phyloP scores from a whole-genome alignment of 352 stramenopile genomes.

The Hyaloperonospora brassicae region DNA sequence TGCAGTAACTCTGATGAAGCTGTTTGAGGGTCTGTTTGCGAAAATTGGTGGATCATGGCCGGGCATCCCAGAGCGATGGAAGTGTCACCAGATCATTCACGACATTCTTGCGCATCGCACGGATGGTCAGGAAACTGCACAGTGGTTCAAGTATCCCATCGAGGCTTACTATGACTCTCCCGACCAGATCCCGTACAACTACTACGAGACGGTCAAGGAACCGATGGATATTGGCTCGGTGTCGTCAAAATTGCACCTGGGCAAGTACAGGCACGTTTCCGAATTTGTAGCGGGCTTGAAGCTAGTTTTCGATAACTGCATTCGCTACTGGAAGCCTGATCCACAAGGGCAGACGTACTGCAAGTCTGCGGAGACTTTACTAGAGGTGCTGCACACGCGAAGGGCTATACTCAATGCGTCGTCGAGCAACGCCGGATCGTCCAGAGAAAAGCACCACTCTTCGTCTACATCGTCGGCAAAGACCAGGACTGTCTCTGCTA shows the following conservation, averaged over 20 bases:
- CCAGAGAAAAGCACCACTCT: conserved; percentile 38
- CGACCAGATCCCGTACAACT: conserved; percentile 77
- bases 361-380: conserved; percentile 56
- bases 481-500: conserved; percentile 13
- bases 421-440: conserved; percentile 17
- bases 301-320: conserved; percentile 83
- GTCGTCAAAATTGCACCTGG: conserved; percentile 58
- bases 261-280: conserved; percentile 46
- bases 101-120: conserved; percentile 68
- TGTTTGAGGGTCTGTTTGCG: conserved; percentile 67
- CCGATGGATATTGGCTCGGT: conserved; percentile 83
- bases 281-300: conserved; percentile 59
- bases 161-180: conserved; percentile 78
- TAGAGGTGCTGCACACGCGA: conserved; percentile 44
- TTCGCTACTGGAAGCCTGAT: conserved; percentile 71
- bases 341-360: conserved; percentile 75
- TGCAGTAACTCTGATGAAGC: conserved; percentile 75
- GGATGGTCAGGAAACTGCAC: conserved; percentile 66
- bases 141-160: conserved; percentile 86
- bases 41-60: conserved; percentile 64
- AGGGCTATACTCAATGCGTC: conserved; percentile 32
- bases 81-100: conserved; percentile 77
- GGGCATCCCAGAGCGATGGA: conserved; percentile 66
- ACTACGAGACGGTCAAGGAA: conserved; percentile 69
- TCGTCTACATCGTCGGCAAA: conserved; percentile 28